phyloP scores from a whole-genome alignment of 768 basidiomycete genomes.

The Infundibulicybe gibba region DNA sequence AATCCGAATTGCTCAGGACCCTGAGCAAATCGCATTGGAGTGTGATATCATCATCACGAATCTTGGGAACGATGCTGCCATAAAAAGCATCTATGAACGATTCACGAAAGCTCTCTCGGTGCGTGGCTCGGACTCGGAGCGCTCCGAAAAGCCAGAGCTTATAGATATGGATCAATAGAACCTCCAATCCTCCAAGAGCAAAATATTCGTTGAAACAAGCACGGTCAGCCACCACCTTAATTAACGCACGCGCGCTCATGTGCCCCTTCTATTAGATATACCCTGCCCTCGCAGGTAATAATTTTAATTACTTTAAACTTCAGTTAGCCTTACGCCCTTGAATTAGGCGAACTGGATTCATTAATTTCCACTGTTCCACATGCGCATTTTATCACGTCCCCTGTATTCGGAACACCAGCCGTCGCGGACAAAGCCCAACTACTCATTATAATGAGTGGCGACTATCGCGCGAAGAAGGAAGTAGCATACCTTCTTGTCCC shows the following conservation, averaged over 20 bases:
- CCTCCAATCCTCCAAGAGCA: conserved; percentile 43
- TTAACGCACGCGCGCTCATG: background rate
- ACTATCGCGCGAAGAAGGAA: conserved; percentile 78
- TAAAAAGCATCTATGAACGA: conserved; percentile 57
- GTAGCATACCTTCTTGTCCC: conserved; percentile 77
- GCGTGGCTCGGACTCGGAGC: background rate
- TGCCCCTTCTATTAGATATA: conserved; percentile 39
- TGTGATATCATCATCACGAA: conserved; percentile 79
- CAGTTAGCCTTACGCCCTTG: conserved; percentile 1
- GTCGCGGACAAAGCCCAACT: conserved; percentile 65
- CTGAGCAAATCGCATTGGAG: conserved; percentile 55
- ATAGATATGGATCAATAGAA: conserved; percentile 22
- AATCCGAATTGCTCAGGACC: conserved; percentile 51
- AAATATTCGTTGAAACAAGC: conserved; percentile 83
- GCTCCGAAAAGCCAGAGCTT: too few relatives aligned
- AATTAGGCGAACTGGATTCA: conserved; percentile 62
- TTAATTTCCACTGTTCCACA: conserved; percentile 56
- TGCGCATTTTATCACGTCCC: conserved; percentile 66
- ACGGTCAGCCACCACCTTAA: conserved; percentile 48
- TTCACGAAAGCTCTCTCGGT: conserved; percentile 61
- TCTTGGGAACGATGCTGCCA: conserved; percentile 68
- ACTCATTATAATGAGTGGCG: conserved; percentile 75
- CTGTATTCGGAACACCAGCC: conserved; percentile 72
- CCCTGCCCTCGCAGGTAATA: conserved; percentile 45
- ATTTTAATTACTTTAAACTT: conserved; percentile 1